Conservation (phyloP, 208 protist species). For the Endotrypanum monterogeii region DNA sequence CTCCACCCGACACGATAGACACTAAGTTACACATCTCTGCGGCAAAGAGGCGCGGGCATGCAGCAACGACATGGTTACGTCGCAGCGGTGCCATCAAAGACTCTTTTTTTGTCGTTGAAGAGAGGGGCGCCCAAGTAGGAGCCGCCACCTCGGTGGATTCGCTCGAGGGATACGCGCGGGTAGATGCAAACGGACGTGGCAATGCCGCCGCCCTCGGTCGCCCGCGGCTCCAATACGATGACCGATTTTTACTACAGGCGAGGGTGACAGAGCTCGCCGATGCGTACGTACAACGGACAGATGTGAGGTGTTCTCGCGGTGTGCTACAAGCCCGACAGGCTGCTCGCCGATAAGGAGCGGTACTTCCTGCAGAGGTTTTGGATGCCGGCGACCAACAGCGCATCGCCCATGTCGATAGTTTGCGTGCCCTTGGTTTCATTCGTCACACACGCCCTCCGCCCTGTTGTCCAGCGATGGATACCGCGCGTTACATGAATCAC, state of each 20-base stretch:
- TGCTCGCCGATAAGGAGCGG: neutral
- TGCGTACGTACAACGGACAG: neutral
- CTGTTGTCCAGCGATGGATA: neutral
- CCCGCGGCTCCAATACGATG: neutral
- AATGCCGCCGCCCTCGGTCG: slow-evolving; percentile 3
- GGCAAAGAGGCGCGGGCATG: slow-evolving; percentile 27
- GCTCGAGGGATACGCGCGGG: neutral
- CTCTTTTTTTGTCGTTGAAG: neutral
- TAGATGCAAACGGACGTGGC: neutral
- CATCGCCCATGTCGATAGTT: neutral
- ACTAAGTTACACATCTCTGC: slow-evolving; percentile 4
- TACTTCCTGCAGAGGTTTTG: neutral
- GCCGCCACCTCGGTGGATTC: neutral
- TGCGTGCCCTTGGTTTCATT: neutral
- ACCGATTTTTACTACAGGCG: neutral
- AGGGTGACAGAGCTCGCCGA: neutral
- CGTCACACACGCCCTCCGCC: neutral
- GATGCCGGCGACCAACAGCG: neutral
- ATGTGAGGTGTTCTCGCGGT: neutral
- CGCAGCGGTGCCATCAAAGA: slow-evolving; percentile 7
- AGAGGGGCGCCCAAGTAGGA: neutral
- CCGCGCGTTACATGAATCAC: neutral
- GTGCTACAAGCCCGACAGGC: neutral
- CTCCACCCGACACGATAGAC: neutral
- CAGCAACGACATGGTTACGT: slow-evolving; percentile 10